Percentiles rank a stretch among this genome's conserved stretches.
Evolutionary conservation across 2,329 filamentous ascomycete genomes (phyloP).

Genomic region (Bipolaris sorokiniana): DNA sequence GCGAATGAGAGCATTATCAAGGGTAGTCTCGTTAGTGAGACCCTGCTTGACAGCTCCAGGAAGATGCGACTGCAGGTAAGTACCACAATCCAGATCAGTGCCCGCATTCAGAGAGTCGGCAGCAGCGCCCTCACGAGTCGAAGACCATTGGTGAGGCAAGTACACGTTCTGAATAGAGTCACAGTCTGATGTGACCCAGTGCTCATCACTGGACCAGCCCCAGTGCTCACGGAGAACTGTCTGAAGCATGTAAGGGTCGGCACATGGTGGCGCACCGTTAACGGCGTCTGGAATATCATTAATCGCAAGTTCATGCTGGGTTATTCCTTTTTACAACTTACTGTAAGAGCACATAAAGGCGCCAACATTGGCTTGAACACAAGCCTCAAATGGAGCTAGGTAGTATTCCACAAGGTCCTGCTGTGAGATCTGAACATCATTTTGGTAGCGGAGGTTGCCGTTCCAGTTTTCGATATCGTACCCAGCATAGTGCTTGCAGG

Average conservation of each 20-base stretch:
- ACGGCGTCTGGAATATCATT: slow-evolving; percentile 60
- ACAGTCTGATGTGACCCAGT: slow-evolving; percentile 70
- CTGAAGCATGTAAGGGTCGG: slow-evolving; percentile 67
- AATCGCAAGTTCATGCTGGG: background rate
- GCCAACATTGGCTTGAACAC: slow-evolving; percentile 56
- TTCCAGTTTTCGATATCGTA: slow-evolving; percentile 45
- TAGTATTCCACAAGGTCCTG: slow-evolving; percentile 74
- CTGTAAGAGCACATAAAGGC: slow-evolving; percentile 62
- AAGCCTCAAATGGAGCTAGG: slow-evolving; percentile 66
- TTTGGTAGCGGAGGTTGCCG: slow-evolving; percentile 52
- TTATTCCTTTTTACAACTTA: slow-evolving; percentile 1
- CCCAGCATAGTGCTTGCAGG: slow-evolving; percentile 50
- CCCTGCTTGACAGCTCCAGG: slow-evolving; percentile 27
- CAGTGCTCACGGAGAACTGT: slow-evolving; percentile 69
- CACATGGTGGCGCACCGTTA: slow-evolving; percentile 70
- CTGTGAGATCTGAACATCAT: slow-evolving; percentile 62
- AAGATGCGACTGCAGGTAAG: slow-evolving; percentile 32
- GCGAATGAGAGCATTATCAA: slow-evolving; percentile 60
- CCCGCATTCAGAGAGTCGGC: slow-evolving; percentile 37
- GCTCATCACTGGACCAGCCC: slow-evolving; percentile 65
- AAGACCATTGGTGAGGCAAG: slow-evolving; percentile 53
- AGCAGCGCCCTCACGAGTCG: slow-evolving; percentile 34
- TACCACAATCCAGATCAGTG: slow-evolving; percentile 33
- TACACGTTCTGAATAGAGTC: slow-evolving; percentile 67
- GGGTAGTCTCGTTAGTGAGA: slow-evolving; percentile 48